A percentile compares a stretch with the other conserved stretches of the same genome.
These are phyloP conservation scores for Penicillium paradoxum DNA, from an alignment of 495 filamentous ascomycete species.

Conservation along the genomic window DNA sequence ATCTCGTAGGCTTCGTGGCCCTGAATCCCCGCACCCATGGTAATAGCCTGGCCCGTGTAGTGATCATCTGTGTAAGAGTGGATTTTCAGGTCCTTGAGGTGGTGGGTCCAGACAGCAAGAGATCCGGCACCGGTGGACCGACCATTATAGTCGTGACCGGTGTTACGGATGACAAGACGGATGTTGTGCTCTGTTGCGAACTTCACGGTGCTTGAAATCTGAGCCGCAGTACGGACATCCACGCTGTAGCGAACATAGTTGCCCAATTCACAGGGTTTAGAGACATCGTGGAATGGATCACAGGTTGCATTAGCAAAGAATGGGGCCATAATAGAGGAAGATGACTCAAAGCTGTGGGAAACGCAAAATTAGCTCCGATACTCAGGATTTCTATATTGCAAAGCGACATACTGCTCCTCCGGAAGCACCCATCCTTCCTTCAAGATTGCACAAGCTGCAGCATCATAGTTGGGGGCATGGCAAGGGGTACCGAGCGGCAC, in stretches of 20 bases:
- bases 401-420: slow-evolving; percentile 26
- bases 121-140: slow-evolving; percentile 54
- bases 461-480: slow-evolving; percentile 38
- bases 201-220: slow-evolving; percentile 34
- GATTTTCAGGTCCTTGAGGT: slow-evolving; percentile 44
- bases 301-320: slow-evolving; percentile 47
- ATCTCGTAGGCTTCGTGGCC: slow-evolving; percentile 43
- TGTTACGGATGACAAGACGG: slow-evolving; percentile 61
- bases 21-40: slow-evolving; percentile 50
- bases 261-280: slow-evolving; percentile 50
- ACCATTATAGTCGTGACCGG: slow-evolving; percentile 53
- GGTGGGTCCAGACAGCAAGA: slow-evolving; percentile 53
- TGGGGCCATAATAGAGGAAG: slow-evolving; percentile 41
- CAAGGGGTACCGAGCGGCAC: slow-evolving; percentile 42
- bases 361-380: neutral
- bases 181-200: slow-evolving; percentile 53
- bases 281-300: slow-evolving; percentile 48
- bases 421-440: slow-evolving; percentile 27
- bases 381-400: neutral
- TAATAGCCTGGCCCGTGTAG: slow-evolving; percentile 49
- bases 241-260: slow-evolving; percentile 53
- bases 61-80: slow-evolving; percentile 27
- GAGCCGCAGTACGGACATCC: slow-evolving; percentile 27
- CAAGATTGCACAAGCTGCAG: slow-evolving; percentile 23
- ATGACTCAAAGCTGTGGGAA: slow-evolving; percentile 24